These are phyloP conservation scores for Cupressus sempervirens DNA, from an alignment of 75 land plant species.

Conservation along the genomic window DNA sequence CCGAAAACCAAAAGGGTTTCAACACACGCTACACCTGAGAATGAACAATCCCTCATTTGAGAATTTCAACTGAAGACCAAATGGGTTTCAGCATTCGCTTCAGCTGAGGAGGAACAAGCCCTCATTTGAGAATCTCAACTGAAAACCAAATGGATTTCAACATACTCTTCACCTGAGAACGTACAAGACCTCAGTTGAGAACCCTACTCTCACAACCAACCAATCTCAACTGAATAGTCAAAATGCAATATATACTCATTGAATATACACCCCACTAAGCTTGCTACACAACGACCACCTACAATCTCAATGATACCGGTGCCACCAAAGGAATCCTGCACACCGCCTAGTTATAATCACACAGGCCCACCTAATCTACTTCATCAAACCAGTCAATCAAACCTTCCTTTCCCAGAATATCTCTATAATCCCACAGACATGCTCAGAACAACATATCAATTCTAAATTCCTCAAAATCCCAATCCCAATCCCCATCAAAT, in stretches of 20 bases:
- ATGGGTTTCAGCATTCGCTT: background rate
- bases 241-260: slow-evolving; percentile 6
- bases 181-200: background rate
- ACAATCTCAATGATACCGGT: background rate
- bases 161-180: background rate
- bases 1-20: background rate
- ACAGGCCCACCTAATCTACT: background rate
- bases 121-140: too few relatives aligned
- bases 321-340: background rate
- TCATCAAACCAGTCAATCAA: slow-evolving; percentile 9
- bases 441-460: background rate
- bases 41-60: background rate
- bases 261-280: background rate
- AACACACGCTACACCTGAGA: background rate
- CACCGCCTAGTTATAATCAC: background rate
- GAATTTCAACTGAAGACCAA: background rate
- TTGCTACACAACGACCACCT: background rate
- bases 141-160: background rate
- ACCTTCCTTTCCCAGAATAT: background rate
- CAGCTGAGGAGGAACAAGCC: too few relatives aligned
- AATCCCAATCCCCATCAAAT: background rate
- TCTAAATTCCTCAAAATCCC: background rate
- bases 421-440: background rate
- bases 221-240: background rate
- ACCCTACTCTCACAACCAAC: background rate